Evolutionary conservation across 2,329 filamentous ascomycete species (phyloP), one percentile per base, ranked within the genome.

Genomic region (Cryphonectria japonica): DNA sequence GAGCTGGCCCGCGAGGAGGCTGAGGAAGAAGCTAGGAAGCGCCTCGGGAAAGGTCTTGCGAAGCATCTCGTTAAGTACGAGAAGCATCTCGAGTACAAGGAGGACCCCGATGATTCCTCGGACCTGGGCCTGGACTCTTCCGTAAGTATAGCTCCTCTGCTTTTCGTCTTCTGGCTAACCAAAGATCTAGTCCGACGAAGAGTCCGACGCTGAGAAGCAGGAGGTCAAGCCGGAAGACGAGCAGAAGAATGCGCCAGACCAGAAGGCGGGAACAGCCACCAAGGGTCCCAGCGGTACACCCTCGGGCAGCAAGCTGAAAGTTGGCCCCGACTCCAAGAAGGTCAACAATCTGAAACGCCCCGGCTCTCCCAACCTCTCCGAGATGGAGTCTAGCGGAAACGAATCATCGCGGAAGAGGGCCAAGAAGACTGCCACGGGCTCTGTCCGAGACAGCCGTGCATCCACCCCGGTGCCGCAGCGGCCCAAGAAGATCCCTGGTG

Each of bases 61-160:
- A 97, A 97, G 81, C 90, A 92, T 14, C 85, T 98, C 14, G 90
- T 92, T 76, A 95, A 93, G 82, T 88, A 93, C 67, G 96, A 98
- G 81, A 92, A 93, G 80, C 93, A 97, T 75, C 91, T 90, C 75
- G 92, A 96, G 73, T 97, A 97, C 78, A 93, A 93, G 76, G 92
- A 90, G 74, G 93, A 85, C 69, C 82, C 80, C 14, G 83, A 83
- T 5, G 77, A 79, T 62, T 80, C 80, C 34, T 76, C 77, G 68
- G 75, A 81, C 72, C 77, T 81, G 41, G 81, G 82, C 72, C 76
- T 74, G n/a, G 77, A 78, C 62, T 78, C 78, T 29, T 80, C 78
- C 62, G 79, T 81, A 76, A 76, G 78, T 29, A 46, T 66, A 14
- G 5, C 19, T 13, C 34, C 22, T 13, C 11, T 34, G 29, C 16